A percentile compares a stretch with the other conserved stretches of the same genome.
Evolutionary conservation across 2,329 filamentous ascomycete species (phyloP).

Genomic region (Metarhizium brunneum): DNA sequence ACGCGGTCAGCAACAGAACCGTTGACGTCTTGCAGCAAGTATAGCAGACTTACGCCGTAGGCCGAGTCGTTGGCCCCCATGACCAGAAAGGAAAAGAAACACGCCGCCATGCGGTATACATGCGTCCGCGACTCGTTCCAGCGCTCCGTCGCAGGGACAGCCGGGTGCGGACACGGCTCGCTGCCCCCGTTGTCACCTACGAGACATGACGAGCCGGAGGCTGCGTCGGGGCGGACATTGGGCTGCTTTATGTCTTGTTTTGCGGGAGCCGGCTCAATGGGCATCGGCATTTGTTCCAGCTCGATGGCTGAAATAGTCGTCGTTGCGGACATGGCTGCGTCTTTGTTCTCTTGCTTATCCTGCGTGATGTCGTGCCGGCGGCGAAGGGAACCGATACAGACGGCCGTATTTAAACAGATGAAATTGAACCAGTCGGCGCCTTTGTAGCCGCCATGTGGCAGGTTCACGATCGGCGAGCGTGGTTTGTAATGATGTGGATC

Average conservation of each 20-base stretch:
- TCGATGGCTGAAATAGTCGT: not conserved
- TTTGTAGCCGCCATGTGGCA: no score
- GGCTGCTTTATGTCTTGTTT: not conserved
- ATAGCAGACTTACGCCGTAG: constrained; percentile 39
- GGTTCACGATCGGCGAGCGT: not conserved
- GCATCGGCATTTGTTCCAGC: not conserved
- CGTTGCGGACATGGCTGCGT: not conserved
- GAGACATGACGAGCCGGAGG: not conserved
- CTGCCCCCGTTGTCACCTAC: constrained; percentile 1
- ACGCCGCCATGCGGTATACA: constrained; percentile 36
- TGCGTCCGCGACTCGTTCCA: constrained; percentile 43
- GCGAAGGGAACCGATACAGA: not conserved
- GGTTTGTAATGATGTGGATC: not conserved
- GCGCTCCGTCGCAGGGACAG: constrained; percentile 19
- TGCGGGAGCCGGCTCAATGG: not conserved
- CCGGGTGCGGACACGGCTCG: not conserved
- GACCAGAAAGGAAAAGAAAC: constrained; percentile 48
- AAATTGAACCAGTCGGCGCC: no score
- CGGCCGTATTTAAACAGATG: not conserved
- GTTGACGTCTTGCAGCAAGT: not conserved
- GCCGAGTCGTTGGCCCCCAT: constrained; percentile 51
- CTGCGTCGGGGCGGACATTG: not conserved
- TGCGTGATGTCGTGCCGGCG: not conserved
- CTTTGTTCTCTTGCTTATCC: not conserved
- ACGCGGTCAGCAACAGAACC: not conserved